A percentile compares a stretch with the other conserved stretches of the same genome.
These are phyloP conservation scores for Capsicum pubescens DNA, from an alignment of 257 asterid genomes.

Conservation along the genomic window DNA sequence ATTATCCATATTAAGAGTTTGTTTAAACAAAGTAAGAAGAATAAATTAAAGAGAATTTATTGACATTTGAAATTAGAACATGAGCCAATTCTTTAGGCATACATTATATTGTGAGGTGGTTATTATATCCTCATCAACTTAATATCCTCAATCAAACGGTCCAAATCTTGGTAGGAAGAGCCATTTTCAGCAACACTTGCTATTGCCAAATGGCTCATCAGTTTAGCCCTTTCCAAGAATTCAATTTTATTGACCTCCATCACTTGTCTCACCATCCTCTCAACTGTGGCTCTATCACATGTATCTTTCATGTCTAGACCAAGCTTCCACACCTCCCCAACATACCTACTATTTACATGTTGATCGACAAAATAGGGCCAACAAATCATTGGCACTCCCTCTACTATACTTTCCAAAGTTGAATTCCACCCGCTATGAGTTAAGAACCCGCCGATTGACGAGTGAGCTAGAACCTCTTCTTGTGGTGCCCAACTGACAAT, in stretches of 20 bases:
- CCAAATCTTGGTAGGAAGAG: slow-evolving; percentile 27
- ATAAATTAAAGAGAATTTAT: too few species aligned
- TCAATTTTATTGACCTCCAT: slow-evolving; percentile 28
- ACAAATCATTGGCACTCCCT: slow-evolving; percentile 46
- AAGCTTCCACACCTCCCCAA: slow-evolving; percentile 34
- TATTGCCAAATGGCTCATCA: slow-evolving; percentile 18
- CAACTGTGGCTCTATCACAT: slow-evolving; percentile 34
- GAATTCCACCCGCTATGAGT: too few species aligned
- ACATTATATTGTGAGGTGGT: not conserved
- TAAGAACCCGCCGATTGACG: too few species aligned
- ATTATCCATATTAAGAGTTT: too few species aligned
- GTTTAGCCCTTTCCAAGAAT: not conserved
- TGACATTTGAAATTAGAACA: too few species aligned
- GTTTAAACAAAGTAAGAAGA: too few species aligned
- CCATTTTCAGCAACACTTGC: slow-evolving; percentile 26
- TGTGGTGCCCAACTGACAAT: slow-evolving; percentile 37
- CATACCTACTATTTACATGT: slow-evolving; percentile 31
- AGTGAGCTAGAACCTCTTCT: slow-evolving; percentile 24
- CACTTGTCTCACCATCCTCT: not conserved
- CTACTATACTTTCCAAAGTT: not conserved
- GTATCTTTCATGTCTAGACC: slow-evolving; percentile 38
- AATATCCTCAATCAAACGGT: slow-evolving; percentile 28
- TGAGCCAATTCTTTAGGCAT: too few species aligned
- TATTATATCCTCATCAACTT: not conserved
- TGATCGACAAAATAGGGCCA: slow-evolving; percentile 34